phyloP scores from a whole-genome alignment of 202 grass and related monocot species.

The Brachypodium distachyon region DNA sequence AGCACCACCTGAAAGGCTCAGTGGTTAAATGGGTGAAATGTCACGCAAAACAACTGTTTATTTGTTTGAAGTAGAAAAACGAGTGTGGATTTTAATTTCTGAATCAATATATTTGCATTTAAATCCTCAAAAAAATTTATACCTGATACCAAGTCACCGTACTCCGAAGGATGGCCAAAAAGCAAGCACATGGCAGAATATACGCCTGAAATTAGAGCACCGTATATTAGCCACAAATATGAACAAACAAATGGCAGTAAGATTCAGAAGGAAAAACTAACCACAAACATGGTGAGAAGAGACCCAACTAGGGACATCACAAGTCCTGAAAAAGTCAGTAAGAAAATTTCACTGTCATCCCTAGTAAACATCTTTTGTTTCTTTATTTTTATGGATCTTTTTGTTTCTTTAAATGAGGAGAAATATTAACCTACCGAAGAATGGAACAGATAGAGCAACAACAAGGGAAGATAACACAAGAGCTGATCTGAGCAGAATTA shows the following conservation, averaged over 20 bases:
- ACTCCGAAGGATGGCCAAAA: conserved; percentile 33
- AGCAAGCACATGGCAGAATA: conserved; percentile 39
- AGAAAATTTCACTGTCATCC: background rate
- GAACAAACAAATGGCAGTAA: background rate
- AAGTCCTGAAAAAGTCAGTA: conserved; percentile 45
- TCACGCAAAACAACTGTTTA: background rate
- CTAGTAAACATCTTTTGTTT: no score
- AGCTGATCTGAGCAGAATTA: conserved; percentile 64
- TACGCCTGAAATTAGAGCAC: conserved; percentile 12
- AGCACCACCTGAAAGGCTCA: background rate
- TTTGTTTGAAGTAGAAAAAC: background rate
- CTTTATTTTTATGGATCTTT: no score
- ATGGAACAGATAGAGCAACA: conserved; percentile 70
- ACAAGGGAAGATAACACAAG: conserved; percentile 61
- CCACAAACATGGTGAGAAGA: conserved; percentile 87
- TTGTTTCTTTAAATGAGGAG: background rate
- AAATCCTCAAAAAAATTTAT: background rate
- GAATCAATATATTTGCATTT: background rate
- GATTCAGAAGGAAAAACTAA: conserved; percentile 25
- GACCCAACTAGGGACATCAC: conserved; percentile 91
- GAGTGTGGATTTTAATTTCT: background rate
- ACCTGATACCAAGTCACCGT: conserved; percentile 36
- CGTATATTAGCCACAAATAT: background rate
- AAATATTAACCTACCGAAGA: conserved; percentile 54
- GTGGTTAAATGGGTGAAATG: background rate